Base-by-base conservation (phyloP, 2,329 filamentous ascomycete genomes). In the Chaetomiaceae sp. region DNA sequence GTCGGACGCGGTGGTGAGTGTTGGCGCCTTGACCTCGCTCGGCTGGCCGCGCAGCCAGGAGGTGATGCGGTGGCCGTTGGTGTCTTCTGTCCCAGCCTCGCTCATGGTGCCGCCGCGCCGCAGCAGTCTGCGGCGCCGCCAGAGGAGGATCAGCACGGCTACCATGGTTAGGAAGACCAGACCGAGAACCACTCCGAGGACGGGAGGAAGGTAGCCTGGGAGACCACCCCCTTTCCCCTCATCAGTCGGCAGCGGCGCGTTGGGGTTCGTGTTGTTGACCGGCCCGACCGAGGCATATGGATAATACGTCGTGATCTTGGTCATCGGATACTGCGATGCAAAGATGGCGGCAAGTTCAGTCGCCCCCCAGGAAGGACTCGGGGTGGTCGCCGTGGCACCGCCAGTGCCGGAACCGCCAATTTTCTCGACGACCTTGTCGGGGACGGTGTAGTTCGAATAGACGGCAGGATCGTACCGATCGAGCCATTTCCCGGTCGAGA, bases 351-450 rank as follows among this genome's bases (percentile, higher is more conserved):
- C 69, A 1, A 88, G 74, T 2, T 54, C 71, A 52, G 60, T 60
- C 47, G 66, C 72, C 44, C 70, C 72, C 77, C 81, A 87, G 3
- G 75, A 77, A 14, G 81, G 76, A 5, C 74, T 71, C 2, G 87
- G 88, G 0, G 74, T 72, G 0, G 80, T 87, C 37, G 80, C 69
- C 0, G 84, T 91, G n/a, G 88, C 88, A 12, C 82, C 80, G 6
- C 88, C 88, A 0, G 70, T 71, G 6, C 72, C 73, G 51, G 75
- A 70, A 10, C 89, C 88, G 20, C 88, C 88, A 45, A 93, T 85
- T 55, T 80, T 76, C 0, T 72, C 70, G 48, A 79, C 74, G 3
- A 93, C 78, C 16, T 74, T 72, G 14, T 77, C 70, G 0, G 87
- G 88, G 1, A 93, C 86, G 2, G 73, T 72, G 63, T 95, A 95